Conservation (phyloP, 2,329 filamentous ascomycete species). For the Cercospora zeina region DNA sequence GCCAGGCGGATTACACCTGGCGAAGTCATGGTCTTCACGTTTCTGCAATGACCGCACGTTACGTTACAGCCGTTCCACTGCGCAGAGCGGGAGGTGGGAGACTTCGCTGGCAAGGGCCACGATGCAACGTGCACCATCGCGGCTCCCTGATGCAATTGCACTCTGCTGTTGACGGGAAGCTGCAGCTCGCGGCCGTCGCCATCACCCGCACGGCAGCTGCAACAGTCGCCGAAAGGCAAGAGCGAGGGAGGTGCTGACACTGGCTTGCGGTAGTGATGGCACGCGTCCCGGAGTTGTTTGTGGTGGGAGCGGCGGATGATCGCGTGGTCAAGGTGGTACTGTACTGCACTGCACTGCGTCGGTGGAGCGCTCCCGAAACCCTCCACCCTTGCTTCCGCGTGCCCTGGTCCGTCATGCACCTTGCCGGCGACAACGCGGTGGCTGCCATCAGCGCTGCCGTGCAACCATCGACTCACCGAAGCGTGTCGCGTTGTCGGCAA, state of each 20-base stretch:
- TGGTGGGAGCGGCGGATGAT: background rate
- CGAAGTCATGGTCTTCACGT: background rate
- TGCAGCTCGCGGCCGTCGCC: background rate
- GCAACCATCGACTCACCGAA: background rate
- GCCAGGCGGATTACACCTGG: conserved; percentile 1
- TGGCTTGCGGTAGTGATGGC: conserved; percentile 11
- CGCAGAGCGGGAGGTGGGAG: background rate
- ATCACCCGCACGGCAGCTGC: background rate
- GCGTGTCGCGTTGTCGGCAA: background rate
- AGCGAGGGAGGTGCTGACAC: background rate
- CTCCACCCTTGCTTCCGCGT: background rate
- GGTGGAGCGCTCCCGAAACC: too few species aligned
- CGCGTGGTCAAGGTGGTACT: conserved; percentile 14
- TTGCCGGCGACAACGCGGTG: background rate
- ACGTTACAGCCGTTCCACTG: conserved; percentile 10
- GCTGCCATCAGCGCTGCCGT: background rate
- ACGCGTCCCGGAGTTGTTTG: conserved; percentile 2
- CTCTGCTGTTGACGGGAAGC: conserved; percentile 8
- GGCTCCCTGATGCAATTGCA: conserved; percentile 19
- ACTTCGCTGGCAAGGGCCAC: conserved; percentile 8
- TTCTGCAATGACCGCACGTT: conserved; percentile 12
- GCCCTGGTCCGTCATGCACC: conserved; percentile 2
- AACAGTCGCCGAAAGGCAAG: background rate
- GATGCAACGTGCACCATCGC: conserved; percentile 23
- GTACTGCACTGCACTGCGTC: too few species aligned